Percentiles rank a stretch among this genome's conserved stretches.
Evolutionary conservation across 768 basidiomycete genomes (phyloP).

Genomic region (Auricularia cornea): DNA sequence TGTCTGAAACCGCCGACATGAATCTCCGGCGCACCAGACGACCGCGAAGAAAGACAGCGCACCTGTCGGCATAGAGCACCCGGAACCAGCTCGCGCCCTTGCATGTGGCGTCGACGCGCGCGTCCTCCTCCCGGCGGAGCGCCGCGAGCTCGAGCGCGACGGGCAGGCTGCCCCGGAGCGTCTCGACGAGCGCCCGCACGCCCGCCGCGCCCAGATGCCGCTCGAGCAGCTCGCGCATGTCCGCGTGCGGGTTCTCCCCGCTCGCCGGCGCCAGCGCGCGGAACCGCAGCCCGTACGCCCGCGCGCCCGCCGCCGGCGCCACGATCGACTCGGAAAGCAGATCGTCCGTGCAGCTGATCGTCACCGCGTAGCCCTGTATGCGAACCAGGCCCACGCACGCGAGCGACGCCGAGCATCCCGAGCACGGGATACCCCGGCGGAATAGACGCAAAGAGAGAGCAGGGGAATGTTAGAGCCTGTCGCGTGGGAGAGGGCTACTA

Average conservation of each 20-base stretch:
- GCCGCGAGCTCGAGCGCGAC: constrained; percentile 63
- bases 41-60: constrained; percentile 11
- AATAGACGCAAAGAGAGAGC: too few species aligned
- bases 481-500: too few species aligned
- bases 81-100: constrained; percentile 82
- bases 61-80: constrained; percentile 63
- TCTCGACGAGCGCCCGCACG: constrained; percentile 59
- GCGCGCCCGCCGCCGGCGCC: constrained; percentile 13
- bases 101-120: constrained; percentile 51
- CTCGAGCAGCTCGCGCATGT: constrained; percentile 55
- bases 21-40: not conserved
- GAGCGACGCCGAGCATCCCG: not conserved
- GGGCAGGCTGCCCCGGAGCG: constrained; percentile 71
- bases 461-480: too few species aligned
- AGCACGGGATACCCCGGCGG: not conserved
- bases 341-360: constrained; percentile 73
- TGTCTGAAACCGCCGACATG: constrained; percentile 35
- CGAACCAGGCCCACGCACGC: not conserved
- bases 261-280: constrained; percentile 34
- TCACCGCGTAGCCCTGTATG: constrained; percentile 61
- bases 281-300: constrained; percentile 68
- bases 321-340: constrained; percentile 56
- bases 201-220: constrained; percentile 69
- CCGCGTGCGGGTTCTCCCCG: constrained; percentile 15
- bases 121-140: constrained; percentile 19